Conservation (phyloP, 495 filamentous ascomycete genomes). For the Hypoxylon subgilvum region DNA sequence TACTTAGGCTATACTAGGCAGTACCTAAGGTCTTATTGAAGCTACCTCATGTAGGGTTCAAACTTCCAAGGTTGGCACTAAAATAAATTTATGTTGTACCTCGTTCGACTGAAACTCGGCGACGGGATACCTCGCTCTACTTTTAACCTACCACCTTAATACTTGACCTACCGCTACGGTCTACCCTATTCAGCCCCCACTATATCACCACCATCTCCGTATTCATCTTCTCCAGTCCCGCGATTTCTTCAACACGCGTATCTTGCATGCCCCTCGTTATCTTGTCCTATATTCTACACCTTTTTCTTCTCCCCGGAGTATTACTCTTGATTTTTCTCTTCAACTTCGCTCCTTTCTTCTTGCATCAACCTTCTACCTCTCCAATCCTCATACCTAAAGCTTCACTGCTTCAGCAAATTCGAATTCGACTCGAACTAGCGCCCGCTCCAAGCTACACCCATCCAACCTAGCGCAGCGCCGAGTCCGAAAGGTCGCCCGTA, state of each 20-base stretch:
- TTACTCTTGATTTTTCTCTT: slow-evolving; percentile 12
- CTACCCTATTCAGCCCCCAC: slow-evolving; percentile 24
- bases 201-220: slow-evolving; percentile 29
- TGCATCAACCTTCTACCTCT: slow-evolving; percentile 4
- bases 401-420: slow-evolving; percentile 8
- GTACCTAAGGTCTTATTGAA: no score
- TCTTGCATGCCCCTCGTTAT: slow-evolving; percentile 33
- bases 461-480: slow-evolving; percentile 15
- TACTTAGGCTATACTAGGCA: slow-evolving; percentile 36
- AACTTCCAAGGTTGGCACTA: slow-evolving; percentile 33
- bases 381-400: background rate
- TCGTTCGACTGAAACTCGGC: slow-evolving; percentile 39
- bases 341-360: slow-evolving; percentile 11
- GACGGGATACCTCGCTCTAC: background rate
- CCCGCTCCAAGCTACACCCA: slow-evolving; percentile 26
- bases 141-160: background rate
- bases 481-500: slow-evolving; percentile 19
- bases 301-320: slow-evolving; percentile 15
- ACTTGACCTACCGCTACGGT: background rate
- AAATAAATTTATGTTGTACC: slow-evolving; percentile 40
- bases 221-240: slow-evolving; percentile 29
- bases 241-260: slow-evolving; percentile 37
- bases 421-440: slow-evolving; percentile 10
- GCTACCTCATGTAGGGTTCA: no score
- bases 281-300: slow-evolving; percentile 9